Percentiles rank a stretch among this genome's conserved stretches.
Conservation (phyloP, 345 rosid species). For the Eutrema japonicum region DNA sequence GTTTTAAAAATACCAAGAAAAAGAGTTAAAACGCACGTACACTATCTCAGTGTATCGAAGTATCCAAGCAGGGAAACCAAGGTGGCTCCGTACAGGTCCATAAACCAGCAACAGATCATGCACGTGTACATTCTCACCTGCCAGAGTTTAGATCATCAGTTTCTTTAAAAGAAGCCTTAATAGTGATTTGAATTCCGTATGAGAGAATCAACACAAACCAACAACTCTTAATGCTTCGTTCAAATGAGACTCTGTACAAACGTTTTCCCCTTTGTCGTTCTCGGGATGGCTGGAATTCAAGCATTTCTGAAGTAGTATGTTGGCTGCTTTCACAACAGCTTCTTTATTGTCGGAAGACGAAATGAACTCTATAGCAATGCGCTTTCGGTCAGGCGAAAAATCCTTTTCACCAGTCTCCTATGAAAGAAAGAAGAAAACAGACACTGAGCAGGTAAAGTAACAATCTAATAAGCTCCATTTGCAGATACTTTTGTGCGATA, state of each 20-base stretch:
- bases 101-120: constrained; percentile 85
- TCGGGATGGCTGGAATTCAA: constrained; percentile 45
- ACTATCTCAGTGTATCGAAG: constrained; percentile 85
- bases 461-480: constrained; percentile 9
- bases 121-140: constrained; percentile 71
- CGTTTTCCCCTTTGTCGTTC: constrained; percentile 50
- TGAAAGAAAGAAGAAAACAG: constrained; percentile 13
- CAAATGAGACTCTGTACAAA: constrained; percentile 72
- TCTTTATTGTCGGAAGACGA: constrained; percentile 84
- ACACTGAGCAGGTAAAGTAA: not conserved
- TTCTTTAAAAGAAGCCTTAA: not conserved
- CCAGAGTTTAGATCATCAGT: constrained; percentile 29
- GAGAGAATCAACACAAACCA: constrained; percentile 57
- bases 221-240: constrained; percentile 64
- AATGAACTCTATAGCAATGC: constrained; percentile 63
- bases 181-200: not conserved
- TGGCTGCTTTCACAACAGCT: constrained; percentile 85
- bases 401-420: constrained; percentile 57
- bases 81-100: constrained; percentile 88
- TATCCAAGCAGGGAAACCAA: constrained; percentile 97
- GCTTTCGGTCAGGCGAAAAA: constrained; percentile 35
- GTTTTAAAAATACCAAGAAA: not conserved
- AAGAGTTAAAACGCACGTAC: constrained; percentile 50
- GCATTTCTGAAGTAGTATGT: constrained; percentile 61
- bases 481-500: not conserved